Evolutionary conservation across 148 eudicot genomes (phyloP).

Genomic region (Polygonum aviculare): DNA sequence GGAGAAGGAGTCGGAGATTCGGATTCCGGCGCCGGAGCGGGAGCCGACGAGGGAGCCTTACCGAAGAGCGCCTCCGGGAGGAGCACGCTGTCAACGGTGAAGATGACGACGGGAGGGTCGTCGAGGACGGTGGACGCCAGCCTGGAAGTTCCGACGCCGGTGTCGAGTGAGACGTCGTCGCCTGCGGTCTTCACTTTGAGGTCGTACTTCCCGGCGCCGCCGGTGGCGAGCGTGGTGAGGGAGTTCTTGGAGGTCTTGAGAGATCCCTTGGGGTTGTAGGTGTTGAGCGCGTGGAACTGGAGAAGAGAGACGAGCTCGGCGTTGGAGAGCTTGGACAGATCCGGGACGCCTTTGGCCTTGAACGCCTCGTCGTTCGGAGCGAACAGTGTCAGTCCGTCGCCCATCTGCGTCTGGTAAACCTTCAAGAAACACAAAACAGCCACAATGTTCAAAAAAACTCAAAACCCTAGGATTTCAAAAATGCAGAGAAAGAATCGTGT

Average conservation of each 20-base stretch:
- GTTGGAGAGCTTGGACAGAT: conserved; percentile 40
- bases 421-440: conserved; percentile 14
- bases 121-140: conserved; percentile 23
- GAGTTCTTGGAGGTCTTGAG: conserved; percentile 37
- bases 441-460: background rate
- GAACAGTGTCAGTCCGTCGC: conserved; percentile 57
- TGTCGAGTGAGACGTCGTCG: conserved; percentile 28
- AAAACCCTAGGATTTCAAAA: background rate
- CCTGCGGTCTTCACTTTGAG: conserved; percentile 23
- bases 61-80: conserved; percentile 48
- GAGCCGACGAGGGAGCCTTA: conserved; percentile 36
- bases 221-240: conserved; percentile 47
- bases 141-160: conserved; percentile 27
- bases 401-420: conserved; percentile 29
- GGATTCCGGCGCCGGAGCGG: conserved; percentile 39
- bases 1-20: conserved; percentile 36
- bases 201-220: conserved; percentile 44
- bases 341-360: conserved; percentile 41
- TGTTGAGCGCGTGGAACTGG: conserved; percentile 54
- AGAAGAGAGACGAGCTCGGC: conserved; percentile 56
- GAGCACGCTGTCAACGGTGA: conserved; percentile 54
- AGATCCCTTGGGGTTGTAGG: conserved; percentile 52
- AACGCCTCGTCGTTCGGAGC: conserved; percentile 80
- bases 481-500: too few species aligned
- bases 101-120: conserved; percentile 33